Conservation (phyloP, 2,329 filamentous ascomycete species). For the Knufia fluminis region DNA sequence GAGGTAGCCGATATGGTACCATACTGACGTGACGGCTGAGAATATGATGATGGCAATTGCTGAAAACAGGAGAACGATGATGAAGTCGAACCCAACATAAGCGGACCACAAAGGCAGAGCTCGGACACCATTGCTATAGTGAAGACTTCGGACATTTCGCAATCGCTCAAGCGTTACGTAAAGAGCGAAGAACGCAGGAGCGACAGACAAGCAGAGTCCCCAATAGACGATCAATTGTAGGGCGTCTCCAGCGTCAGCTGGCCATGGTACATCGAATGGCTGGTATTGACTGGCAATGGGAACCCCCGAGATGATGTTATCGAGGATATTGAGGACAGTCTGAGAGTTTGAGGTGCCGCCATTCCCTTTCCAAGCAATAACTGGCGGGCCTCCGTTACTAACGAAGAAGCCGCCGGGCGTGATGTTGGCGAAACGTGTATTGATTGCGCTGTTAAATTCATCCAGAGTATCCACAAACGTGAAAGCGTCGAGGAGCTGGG, state of each 20-base stretch:
- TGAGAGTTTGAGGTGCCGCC: conserved; percentile 45
- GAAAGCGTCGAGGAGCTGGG: conserved; percentile 31
- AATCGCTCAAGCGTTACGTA: conserved; percentile 81
- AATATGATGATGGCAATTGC: conserved; percentile 62
- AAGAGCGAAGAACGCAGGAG: conserved; percentile 76
- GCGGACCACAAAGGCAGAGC: conserved; percentile 76
- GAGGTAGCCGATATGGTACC: conserved; percentile 72
- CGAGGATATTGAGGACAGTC: conserved; percentile 53
- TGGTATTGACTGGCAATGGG: conserved; percentile 65
- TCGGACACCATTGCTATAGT: conserved; percentile 86
- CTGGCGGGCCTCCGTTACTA: conserved; percentile 51
- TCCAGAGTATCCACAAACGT: conserved; percentile 53
- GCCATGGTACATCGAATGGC: conserved; percentile 65
- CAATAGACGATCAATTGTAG: conserved; percentile 76
- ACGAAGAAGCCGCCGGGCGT: conserved; percentile 75
- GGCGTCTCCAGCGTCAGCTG: conserved; percentile 58
- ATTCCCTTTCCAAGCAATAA: conserved; percentile 63
- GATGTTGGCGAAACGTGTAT: conserved; percentile 54
- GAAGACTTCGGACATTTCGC: conserved; percentile 67
- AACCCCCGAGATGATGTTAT: conserved; percentile 57
- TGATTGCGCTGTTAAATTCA: conserved; percentile 60
- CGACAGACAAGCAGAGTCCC: conserved; percentile 65
- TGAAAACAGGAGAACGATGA: conserved; percentile 59
- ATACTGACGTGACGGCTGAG: conserved; percentile 50
- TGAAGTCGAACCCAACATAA: conserved; percentile 71